These are phyloP conservation scores for Tuber aestivum DNA, from an alignment of 495 filamentous ascomycete species.

Conservation along the genomic window DNA sequence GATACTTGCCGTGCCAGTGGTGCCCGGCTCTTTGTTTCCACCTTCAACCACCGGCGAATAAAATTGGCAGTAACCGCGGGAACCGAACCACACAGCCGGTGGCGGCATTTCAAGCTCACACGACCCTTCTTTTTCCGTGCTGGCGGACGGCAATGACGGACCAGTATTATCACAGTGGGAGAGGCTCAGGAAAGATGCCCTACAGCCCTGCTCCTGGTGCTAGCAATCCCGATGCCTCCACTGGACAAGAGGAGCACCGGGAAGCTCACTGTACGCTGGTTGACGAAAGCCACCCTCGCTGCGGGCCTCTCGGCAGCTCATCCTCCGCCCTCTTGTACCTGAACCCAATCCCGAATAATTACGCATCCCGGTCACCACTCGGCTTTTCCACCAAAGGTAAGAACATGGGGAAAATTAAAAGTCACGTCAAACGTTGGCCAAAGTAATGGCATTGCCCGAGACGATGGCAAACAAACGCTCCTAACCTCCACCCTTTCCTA, in stretches of 20 bases:
- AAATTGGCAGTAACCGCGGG: neutral
- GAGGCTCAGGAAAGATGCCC: neutral
- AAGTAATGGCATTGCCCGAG: neutral
- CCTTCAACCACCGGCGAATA: constrained; percentile 1
- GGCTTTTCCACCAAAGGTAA: neutral
- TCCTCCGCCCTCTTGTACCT: neutral
- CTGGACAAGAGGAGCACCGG: neutral
- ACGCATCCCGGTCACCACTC: neutral
- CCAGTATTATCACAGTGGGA: neutral
- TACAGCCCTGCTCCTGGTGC: neutral
- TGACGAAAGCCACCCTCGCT: neutral
- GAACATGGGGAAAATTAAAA: neutral
- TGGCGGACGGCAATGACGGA: neutral
- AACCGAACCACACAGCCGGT: neutral
- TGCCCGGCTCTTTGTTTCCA: neutral
- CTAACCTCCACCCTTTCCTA: neutral
- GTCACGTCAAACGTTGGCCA: neutral
- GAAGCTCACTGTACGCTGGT: neutral
- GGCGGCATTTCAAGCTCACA: neutral
- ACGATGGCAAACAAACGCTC: neutral
- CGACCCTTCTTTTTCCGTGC: neutral
- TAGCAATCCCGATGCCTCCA: neutral
- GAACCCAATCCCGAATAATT: neutral
- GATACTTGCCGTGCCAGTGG: neutral
- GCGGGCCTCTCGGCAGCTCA: neutral